Percentiles rank a stretch among this genome's conserved stretches.
These are phyloP conservation scores for Colletotrichum magnum DNA, from an alignment of 2,329 filamentous ascomycete species.

Conservation along the genomic window DNA sequence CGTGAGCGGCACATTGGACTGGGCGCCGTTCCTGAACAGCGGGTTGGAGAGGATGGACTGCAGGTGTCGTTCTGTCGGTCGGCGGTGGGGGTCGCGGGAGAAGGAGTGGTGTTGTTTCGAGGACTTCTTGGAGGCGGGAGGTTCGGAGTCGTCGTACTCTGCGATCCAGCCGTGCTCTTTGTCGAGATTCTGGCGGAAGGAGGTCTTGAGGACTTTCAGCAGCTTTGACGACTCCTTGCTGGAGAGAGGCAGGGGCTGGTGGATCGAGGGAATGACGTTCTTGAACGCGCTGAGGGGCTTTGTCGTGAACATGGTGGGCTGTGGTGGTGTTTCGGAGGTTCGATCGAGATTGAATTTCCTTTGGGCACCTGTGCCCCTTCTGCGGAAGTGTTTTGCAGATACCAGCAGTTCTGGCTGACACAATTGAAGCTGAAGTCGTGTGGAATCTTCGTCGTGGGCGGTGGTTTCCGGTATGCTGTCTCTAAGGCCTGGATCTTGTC, in stretches of 20 bases:
- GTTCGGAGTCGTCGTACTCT: conserved; percentile 44
- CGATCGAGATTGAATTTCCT: not conserved
- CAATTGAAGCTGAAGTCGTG: too few relatives aligned
- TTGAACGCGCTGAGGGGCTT: conserved; percentile 55
- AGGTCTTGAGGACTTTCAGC: conserved; percentile 68
- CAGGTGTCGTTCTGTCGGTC: conserved; percentile 65
- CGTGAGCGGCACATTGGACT: conserved; percentile 32
- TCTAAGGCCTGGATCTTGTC: not conserved
- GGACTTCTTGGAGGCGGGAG: conserved; percentile 33
- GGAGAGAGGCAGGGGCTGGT: conserved; percentile 67
- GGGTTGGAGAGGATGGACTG: conserved; percentile 71
- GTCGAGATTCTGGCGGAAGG: conserved; percentile 72
- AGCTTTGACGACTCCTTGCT: conserved; percentile 67
- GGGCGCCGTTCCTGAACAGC: conserved; percentile 60
- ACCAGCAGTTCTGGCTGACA: too few relatives aligned
- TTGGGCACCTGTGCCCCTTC: not conserved
- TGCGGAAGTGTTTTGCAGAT: too few relatives aligned
- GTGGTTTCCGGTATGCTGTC: not conserved
- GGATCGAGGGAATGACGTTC: conserved; percentile 59
- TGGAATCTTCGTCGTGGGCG: not conserved
- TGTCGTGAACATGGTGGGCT: conserved; percentile 51
- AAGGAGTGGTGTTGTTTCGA: conserved; percentile 25
- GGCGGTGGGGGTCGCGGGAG: conserved; percentile 44
- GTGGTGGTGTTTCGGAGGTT: not conserved
- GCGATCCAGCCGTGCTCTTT: conserved; percentile 66